These are phyloP conservation scores for Alternaria brassicicola DNA, from an alignment of 2,329 filamentous ascomycete genomes.

Conservation along the genomic window DNA sequence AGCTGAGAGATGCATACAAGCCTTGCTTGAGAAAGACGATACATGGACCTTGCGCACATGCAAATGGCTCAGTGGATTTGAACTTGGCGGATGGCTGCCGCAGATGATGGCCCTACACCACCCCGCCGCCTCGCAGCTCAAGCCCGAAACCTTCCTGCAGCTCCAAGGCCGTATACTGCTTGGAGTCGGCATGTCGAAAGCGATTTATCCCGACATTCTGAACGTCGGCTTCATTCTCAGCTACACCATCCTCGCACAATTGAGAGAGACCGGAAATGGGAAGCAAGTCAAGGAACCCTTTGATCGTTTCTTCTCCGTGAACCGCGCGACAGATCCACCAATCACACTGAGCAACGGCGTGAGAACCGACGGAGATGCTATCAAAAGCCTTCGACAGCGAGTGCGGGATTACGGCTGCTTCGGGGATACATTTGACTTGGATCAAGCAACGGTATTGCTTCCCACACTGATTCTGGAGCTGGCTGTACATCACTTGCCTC, in stretches of 20 bases:
- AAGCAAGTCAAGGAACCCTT: neutral
- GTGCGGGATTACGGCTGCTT: constrained; percentile 10
- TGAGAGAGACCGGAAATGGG: neutral
- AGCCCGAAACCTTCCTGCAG: constrained; percentile 17
- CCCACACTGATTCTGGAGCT: constrained; percentile 12
- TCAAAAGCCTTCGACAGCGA: constrained; percentile 7
- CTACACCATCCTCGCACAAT: constrained; percentile 16
- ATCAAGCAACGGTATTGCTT: constrained; percentile 17
- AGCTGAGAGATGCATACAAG: constrained; percentile 16
- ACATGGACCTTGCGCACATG: constrained; percentile 2
- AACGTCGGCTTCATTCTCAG: constrained; percentile 23
- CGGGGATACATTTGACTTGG: constrained; percentile 2
- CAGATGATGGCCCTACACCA: constrained; percentile 28
- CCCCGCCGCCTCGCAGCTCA: constrained; percentile 14
- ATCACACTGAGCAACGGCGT: neutral
- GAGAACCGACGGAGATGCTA: neutral
- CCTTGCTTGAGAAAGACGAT: neutral
- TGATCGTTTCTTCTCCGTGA: neutral
- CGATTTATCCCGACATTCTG: constrained; percentile 10
- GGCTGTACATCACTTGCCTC: neutral
- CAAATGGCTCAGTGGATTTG: neutral
- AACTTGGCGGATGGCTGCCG: constrained; percentile 28
- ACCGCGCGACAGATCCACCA: neutral
- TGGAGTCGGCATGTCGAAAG: neutral
- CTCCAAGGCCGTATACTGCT: constrained; percentile 17